Conservation (phyloP, 1,139 yeast genomes). For the Nakaseomyces uthaithaninus region DNA sequence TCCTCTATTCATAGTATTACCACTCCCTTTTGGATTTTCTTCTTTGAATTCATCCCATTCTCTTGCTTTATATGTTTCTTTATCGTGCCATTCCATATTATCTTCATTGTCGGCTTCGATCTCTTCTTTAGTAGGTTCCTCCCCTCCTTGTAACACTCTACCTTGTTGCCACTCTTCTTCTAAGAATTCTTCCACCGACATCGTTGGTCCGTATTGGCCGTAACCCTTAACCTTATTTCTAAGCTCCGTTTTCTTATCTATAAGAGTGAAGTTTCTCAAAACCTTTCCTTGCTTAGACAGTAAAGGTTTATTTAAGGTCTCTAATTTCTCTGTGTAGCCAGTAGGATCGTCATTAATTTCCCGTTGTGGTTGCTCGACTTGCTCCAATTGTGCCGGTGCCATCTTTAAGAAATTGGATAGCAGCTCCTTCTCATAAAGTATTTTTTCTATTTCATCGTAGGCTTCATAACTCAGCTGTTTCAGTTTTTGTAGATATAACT, state of each 20-base stretch:
- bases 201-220: constrained; percentile 88
- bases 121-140: constrained; percentile 37
- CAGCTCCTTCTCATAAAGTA: constrained; percentile 25
- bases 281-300: constrained; percentile 67
- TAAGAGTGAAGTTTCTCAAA: constrained; percentile 74
- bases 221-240: constrained; percentile 72
- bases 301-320: constrained; percentile 37
- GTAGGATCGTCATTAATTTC: constrained; percentile 24
- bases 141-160: constrained; percentile 57
- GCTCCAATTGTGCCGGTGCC: constrained; percentile 9
- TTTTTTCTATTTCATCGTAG: constrained; percentile 36
- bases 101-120: constrained; percentile 46
- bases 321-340: constrained; percentile 50
- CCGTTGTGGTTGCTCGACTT: constrained; percentile 13
- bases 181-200: constrained; percentile 87
- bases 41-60: constrained; percentile 93
- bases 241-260: constrained; percentile 50
- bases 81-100: constrained; percentile 40
- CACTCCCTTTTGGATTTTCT: constrained; percentile 77
- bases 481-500: constrained; percentile 48
- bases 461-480: constrained; percentile 45
- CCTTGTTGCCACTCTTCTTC: constrained; percentile 83
- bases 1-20: constrained; percentile 81
- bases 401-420: constrained; percentile 24
- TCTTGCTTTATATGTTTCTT: constrained; percentile 57